These are phyloP conservation scores for Backusella australiensis DNA, from an alignment of 192 early-diverging fungal species.

Conservation along the genomic window DNA sequence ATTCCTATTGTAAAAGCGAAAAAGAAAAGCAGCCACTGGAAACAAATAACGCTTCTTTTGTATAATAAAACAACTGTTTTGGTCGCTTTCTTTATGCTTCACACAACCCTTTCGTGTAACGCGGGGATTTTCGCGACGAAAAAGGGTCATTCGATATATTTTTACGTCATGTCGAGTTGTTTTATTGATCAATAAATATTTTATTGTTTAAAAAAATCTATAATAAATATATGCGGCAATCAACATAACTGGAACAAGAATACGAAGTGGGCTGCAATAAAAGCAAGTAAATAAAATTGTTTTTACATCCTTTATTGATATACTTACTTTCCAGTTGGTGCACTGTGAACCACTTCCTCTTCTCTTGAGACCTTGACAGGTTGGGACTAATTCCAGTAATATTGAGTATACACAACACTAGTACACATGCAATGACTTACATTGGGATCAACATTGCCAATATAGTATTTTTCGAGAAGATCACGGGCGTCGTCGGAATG, in stretches of 20 bases:
- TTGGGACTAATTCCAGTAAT: constrained; percentile 16
- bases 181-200: background rate
- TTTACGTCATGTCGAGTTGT: background rate
- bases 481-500: constrained; percentile 94
- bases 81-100: no score
- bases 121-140: no score
- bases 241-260: constrained; percentile 13
- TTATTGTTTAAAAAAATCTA: constrained; percentile 1
- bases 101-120: no score
- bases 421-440: constrained; percentile 32
- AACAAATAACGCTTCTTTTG: no score
- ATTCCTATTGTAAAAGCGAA: no score
- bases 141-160: background rate
- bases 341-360: background rate
- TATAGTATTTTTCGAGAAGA: constrained; percentile 67
- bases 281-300: background rate
- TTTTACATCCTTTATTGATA: background rate
- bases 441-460: constrained; percentile 67
- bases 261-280: constrained; percentile 19
- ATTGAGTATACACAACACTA: no score
- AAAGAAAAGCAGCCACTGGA: no score
- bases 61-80: no score
- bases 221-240: constrained; percentile 18
- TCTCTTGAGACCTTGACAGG: constrained; percentile 23
- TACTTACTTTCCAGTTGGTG: constrained; percentile 36